phyloP scores from a whole-genome alignment of 805 yeast genomes.

The Yamadazyma philogaea region DNA sequence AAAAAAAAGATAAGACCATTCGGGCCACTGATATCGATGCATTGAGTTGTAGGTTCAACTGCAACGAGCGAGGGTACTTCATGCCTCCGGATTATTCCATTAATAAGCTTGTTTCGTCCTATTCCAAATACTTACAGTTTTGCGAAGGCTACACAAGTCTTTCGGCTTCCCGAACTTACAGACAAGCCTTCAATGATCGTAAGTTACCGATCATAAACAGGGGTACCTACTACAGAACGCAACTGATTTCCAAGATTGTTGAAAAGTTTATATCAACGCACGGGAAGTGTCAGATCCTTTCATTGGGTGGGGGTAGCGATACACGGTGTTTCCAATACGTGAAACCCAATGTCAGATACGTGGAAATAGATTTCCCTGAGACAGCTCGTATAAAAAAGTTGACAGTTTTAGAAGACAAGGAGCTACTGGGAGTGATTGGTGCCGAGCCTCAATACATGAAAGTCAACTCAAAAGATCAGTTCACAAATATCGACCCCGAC shows the following conservation, averaged over 20 bases:
- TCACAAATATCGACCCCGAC: conserved; percentile 22
- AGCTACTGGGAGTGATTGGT: conserved; percentile 26
- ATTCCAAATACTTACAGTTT: conserved; percentile 35
- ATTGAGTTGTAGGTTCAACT: conserved; percentile 57
- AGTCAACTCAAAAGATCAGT: conserved; percentile 20
- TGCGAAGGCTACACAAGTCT: conserved; percentile 38
- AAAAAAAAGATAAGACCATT: conserved; percentile 42
- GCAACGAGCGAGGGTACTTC: conserved; percentile 48
- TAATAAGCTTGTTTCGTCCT: conserved; percentile 31
- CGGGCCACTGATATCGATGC: conserved; percentile 70
- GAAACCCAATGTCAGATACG: conserved; percentile 36
- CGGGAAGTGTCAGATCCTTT: conserved; percentile 49
- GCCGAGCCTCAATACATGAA: background rate
- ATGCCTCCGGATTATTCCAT: conserved; percentile 36
- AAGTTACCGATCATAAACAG: conserved; percentile 67
- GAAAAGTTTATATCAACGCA: conserved; percentile 36
- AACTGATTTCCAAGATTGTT: conserved; percentile 47
- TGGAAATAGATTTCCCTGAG: conserved; percentile 64
- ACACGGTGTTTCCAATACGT: conserved; percentile 59
- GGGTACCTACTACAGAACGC: conserved; percentile 65
- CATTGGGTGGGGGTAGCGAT: conserved; percentile 82
- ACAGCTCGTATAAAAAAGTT: conserved; percentile 50
- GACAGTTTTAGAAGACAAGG: conserved; percentile 36
- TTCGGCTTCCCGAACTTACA: conserved; percentile 40
- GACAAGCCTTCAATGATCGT: conserved; percentile 36